Conservation (phyloP, 768 basidiomycete genomes). For the Amyloporia xantha region DNA sequence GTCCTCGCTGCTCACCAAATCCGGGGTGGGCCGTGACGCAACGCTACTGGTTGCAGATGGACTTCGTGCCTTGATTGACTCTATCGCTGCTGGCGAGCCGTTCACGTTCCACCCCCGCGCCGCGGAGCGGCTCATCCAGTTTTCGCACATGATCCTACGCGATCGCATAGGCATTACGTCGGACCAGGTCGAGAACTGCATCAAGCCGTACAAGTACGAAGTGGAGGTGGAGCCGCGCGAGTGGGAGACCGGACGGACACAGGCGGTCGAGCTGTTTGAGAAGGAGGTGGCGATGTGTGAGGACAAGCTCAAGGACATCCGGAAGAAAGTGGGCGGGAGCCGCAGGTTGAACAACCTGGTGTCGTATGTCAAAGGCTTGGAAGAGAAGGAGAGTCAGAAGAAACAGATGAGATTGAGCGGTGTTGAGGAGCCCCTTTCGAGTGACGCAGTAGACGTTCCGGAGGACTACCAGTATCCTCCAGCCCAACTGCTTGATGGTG, state of each 20-base stretch:
- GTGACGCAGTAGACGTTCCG: conserved; percentile 30
- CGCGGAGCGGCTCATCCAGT: conserved; percentile 83
- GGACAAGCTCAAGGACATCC: conserved; percentile 77
- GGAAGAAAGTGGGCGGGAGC: conserved; percentile 82
- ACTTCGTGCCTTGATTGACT: conserved; percentile 81
- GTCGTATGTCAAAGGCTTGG: conserved; percentile 72
- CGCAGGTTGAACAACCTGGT: conserved; percentile 73
- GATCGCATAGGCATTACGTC: conserved; percentile 93
- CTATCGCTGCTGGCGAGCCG: conserved; percentile 83
- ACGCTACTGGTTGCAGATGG: conserved; percentile 95
- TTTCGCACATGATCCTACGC: conserved; percentile 87
- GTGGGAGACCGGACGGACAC: conserved; percentile 80
- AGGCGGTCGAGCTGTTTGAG: conserved; percentile 74
- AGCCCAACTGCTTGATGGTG: conserved; percentile 88
- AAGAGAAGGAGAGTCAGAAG: conserved; percentile 67
- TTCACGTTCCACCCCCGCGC: conserved; percentile 88
- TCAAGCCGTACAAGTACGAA: conserved; percentile 99
- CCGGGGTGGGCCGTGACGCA: conserved; percentile 90
- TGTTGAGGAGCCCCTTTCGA: conserved; percentile 18
- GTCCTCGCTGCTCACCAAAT: conserved; percentile 88
- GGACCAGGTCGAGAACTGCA: conserved; percentile 99
- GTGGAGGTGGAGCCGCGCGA: conserved; percentile 90
- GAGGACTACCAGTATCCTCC: conserved; percentile 87
- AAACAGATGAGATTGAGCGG: conserved; percentile 44
- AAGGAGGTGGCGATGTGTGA: conserved; percentile 84